phyloP scores from a whole-genome alignment of 2,329 filamentous ascomycete genomes.

The Lojkania enalia region DNA sequence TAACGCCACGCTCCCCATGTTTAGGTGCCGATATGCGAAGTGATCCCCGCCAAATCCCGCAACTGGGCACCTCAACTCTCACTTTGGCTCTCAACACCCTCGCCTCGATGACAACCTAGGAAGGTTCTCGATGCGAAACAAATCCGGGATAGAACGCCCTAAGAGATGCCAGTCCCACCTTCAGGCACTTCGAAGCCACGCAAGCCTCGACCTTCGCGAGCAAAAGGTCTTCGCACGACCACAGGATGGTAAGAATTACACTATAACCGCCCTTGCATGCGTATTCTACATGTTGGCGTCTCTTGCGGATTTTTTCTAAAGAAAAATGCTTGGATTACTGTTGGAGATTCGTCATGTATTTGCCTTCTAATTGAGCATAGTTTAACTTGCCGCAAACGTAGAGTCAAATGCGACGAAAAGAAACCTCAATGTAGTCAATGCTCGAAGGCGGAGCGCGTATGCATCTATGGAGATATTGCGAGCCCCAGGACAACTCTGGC shows the following conservation, averaged over 20 bases:
- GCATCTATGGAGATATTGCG: constrained; percentile 39
- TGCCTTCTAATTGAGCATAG: constrained; percentile 29
- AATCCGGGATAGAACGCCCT: constrained; percentile 25
- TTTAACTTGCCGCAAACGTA: constrained; percentile 51
- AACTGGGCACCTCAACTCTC: neutral
- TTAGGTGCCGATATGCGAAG: too few relatives aligned
- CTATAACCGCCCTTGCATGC: constrained; percentile 13
- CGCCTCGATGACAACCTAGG: neutral
- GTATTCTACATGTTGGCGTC: neutral
- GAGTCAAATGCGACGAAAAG: constrained; percentile 57
- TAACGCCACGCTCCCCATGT: too few relatives aligned
- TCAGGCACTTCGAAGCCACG: constrained; percentile 34
- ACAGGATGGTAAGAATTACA: constrained; percentile 47
- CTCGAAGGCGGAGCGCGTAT: constrained; percentile 49
- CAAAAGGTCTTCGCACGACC: constrained; percentile 49
- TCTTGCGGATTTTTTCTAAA: too few relatives aligned
- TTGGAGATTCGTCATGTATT: too few relatives aligned
- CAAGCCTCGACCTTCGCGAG: constrained; percentile 48
- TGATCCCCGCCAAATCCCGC: too few relatives aligned
- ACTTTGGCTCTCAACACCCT: neutral
- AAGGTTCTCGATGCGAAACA: constrained; percentile 32
- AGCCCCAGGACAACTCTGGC: too few relatives aligned
- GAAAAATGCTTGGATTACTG: too few relatives aligned
- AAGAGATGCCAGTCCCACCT: constrained; percentile 31
- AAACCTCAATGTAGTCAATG: constrained; percentile 52